These are phyloP conservation scores for Groenewaldozyma salmanticensis DNA, from an alignment of 805 yeast species.

Conservation along the genomic window DNA sequence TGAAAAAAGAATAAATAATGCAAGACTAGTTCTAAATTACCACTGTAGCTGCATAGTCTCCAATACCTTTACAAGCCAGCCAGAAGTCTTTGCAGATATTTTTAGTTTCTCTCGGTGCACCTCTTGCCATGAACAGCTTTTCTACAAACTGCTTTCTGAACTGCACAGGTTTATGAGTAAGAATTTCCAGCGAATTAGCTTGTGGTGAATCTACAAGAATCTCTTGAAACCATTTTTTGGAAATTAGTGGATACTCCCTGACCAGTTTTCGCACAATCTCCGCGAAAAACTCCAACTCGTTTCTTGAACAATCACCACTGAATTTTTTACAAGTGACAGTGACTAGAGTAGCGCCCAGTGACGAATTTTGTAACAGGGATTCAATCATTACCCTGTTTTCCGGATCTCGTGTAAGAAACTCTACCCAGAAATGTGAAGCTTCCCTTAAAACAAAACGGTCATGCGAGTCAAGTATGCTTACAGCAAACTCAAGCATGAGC, in stretches of 20 bases:
- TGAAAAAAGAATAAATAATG: too few relatives aligned
- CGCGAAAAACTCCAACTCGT: constrained; percentile 34
- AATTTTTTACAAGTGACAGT: constrained; percentile 34
- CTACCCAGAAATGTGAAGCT: constrained; percentile 46
- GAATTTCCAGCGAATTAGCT: neutral
- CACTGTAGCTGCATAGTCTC: constrained; percentile 15
- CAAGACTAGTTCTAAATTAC: too few relatives aligned
- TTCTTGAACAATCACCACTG: constrained; percentile 31
- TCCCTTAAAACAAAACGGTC: constrained; percentile 50
- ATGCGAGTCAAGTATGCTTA: constrained; percentile 34
- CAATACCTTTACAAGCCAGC: constrained; percentile 25
- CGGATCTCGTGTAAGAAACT: constrained; percentile 25
- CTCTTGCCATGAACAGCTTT: constrained; percentile 23
- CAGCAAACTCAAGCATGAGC: constrained; percentile 27
- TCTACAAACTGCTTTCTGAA: constrained; percentile 20
- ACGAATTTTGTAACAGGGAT: constrained; percentile 1
- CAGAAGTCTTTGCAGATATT: constrained; percentile 25
- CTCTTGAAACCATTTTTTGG: constrained; percentile 14
- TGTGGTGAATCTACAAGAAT: constrained; percentile 13
- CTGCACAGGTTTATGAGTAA: too few relatives aligned
- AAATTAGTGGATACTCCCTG: constrained; percentile 10
- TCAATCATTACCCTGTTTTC: neutral
- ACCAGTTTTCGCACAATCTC: constrained; percentile 28
- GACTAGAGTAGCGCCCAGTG: constrained; percentile 26
- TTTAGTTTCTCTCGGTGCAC: constrained; percentile 21